These are phyloP conservation scores for Schoenoplectus triqueter DNA, from an alignment of 202 grass and related monocot genomes.

Conservation along the genomic window DNA sequence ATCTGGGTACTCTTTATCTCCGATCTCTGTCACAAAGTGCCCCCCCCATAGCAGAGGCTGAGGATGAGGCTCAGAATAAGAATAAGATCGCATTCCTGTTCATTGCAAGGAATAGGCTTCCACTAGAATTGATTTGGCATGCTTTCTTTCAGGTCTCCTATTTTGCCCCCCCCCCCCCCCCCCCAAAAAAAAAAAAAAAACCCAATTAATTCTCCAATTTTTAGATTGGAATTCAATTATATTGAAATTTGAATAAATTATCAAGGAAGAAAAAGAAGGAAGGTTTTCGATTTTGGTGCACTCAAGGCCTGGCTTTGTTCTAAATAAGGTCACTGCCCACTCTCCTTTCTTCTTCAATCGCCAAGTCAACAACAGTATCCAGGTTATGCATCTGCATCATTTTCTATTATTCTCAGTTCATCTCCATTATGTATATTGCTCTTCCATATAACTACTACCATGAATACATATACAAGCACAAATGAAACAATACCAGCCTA, in stretches of 20 bases:
- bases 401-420: neutral
- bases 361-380: conserved; percentile 92
- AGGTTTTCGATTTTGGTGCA: conserved; percentile 89
- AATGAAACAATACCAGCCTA: neutral
- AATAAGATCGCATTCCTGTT: conserved; percentile 85
- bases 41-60: neutral
- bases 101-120: conserved; percentile 91
- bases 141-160: conserved; percentile 73
- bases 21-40: conserved; percentile 26
- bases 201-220: neutral
- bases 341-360: conserved; percentile 81
- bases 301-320: conserved; percentile 88
- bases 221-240: neutral
- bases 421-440: neutral
- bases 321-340: conserved; percentile 70
- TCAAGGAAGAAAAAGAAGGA: conserved; percentile 64
- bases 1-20: conserved; percentile 46
- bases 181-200: too few relatives aligned
- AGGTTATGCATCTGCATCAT: conserved; percentile 38
- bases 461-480: neutral
- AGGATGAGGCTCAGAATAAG: conserved; percentile 46
- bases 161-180: neutral
- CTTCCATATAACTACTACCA: neutral
- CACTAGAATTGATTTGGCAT: conserved; percentile 92
- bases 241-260: neutral